Conservation (phyloP, 2,329 filamentous ascomycete species). For the Beauveria sp. region DNA sequence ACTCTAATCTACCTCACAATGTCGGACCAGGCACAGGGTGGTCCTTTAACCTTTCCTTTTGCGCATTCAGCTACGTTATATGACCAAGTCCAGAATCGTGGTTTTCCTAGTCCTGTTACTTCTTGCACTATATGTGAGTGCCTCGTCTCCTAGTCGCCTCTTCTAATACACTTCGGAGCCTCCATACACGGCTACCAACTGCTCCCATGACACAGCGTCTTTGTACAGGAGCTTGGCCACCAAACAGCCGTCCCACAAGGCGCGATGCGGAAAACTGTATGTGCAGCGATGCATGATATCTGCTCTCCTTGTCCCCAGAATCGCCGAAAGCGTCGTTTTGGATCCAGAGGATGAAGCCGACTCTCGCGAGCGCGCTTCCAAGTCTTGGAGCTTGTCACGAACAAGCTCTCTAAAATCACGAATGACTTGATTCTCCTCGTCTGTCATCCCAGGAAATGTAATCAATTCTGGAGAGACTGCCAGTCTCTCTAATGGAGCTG, state of each 20-base stretch:
- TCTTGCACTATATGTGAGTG: background rate
- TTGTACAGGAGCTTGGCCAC: slow-evolving; percentile 18
- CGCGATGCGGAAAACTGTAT: slow-evolving; percentile 16
- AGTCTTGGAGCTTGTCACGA: background rate
- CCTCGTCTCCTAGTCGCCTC: background rate
- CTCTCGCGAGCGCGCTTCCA: background rate
- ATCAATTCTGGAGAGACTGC: slow-evolving; percentile 27
- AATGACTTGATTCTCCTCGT: background rate
- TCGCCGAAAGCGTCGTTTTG: slow-evolving; percentile 17
- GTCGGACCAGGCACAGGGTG: background rate
- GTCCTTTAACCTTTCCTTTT: too few relatives aligned
- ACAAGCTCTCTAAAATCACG: background rate
- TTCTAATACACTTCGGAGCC: background rate
- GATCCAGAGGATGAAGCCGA: background rate
- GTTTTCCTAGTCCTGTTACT: background rate
- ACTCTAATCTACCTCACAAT: background rate
- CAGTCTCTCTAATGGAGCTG: slow-evolving; percentile 27
- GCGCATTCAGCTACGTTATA: too few relatives aligned
- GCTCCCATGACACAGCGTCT: slow-evolving; percentile 17
- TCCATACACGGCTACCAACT: slow-evolving; percentile 18
- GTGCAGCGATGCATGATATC: slow-evolving; percentile 16
- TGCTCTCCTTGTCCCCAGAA: slow-evolving; percentile 17
- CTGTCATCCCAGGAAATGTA: slow-evolving; percentile 21
- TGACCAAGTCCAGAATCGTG: too few relatives aligned
- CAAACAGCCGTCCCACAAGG: slow-evolving; percentile 15